Percentiles rank a stretch among this genome's conserved stretches.
These are phyloP conservation scores for Volvariella surrecta DNA, from an alignment of 1,284 basidiomycete genomes.

Conservation along the genomic window DNA sequence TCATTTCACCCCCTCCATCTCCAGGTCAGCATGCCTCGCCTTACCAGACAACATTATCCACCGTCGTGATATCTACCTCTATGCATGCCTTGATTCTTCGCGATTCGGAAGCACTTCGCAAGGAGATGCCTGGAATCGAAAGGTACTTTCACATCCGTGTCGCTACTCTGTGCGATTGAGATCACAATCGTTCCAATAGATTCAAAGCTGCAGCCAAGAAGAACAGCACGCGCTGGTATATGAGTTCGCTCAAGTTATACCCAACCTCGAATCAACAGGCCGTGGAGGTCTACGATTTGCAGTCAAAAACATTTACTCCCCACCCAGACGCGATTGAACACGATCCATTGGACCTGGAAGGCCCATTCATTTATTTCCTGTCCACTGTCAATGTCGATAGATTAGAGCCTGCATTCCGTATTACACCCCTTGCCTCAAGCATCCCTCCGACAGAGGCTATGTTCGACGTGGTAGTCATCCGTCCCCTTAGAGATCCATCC, in stretches of 20 bases:
- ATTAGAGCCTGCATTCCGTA: conserved; percentile 75
- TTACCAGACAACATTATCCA: conserved; percentile 27
- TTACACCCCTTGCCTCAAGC: conserved; percentile 50
- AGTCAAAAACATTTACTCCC: conserved; percentile 38
- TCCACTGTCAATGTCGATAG: conserved; percentile 77
- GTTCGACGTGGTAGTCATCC: conserved; percentile 78
- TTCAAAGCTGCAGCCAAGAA: conserved; percentile 71
- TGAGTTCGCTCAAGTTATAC: conserved; percentile 49
- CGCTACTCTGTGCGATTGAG: background rate
- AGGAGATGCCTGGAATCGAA: conserved; percentile 66
- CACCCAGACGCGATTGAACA: conserved; percentile 24
- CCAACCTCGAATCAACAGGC: conserved; percentile 29
- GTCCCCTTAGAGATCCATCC: conserved; percentile 65
- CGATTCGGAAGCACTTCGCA: conserved; percentile 72
- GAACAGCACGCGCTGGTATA: conserved; percentile 72
- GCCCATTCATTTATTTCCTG: conserved; percentile 84
- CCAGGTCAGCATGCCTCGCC: background rate
- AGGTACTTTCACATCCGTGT: conserved; percentile 32
- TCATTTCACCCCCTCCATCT: conserved; percentile 27
- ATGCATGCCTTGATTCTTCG: conserved; percentile 85
- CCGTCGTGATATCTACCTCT: conserved; percentile 68
- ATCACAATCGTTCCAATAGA: conserved; percentile 12
- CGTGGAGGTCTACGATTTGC: conserved; percentile 57
- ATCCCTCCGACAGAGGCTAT: conserved; percentile 32
- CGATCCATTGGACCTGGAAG: conserved; percentile 41